Percentiles rank a stretch among this genome's conserved stretches.
Conservation (phyloP, 352 stramenopile genomes). For the Pythium sp. region DNA sequence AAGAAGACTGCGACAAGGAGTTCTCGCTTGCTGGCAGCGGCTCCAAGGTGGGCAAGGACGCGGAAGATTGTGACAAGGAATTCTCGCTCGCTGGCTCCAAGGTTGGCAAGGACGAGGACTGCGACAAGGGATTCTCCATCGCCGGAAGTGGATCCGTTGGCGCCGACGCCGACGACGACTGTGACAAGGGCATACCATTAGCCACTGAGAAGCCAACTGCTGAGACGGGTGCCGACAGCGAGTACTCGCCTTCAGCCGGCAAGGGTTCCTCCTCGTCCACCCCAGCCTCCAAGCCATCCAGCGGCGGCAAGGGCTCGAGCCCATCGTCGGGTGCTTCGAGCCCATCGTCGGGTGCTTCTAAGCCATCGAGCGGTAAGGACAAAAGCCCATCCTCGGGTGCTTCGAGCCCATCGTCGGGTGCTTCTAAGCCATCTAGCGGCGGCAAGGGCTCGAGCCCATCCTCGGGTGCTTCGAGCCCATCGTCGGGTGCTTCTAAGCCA, state of each 20-base stretch:
- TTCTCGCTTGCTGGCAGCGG: conserved; percentile 11
- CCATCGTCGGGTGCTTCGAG: conserved; percentile 6
- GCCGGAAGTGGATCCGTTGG: conserved; percentile 12
- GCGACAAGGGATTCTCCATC: conserved; percentile 15
- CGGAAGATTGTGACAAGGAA: conserved; percentile 15
- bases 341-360: conserved; percentile 1
- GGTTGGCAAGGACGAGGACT: conserved; percentile 11
- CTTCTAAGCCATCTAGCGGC: conserved; percentile 15
- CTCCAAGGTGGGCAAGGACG: conserved; percentile 8
- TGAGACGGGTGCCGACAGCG: conserved; percentile 6
- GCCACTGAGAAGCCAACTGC: conserved; percentile 13
- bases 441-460: conserved; percentile 8
- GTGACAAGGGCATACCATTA: conserved; percentile 17
- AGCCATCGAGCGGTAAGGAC: conserved; percentile 7
- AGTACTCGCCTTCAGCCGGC: conserved; percentile 4
- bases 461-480: conserved; percentile 2
- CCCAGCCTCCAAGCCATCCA: conserved; percentile 16
- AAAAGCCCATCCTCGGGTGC: conserved; percentile 2
- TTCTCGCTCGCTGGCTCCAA: conserved; percentile 13
- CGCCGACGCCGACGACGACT: conserved; percentile 12
- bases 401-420: conserved; percentile 4
- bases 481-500: conserved; percentile 6
- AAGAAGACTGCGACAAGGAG: conserved; percentile 15
- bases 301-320: conserved; percentile 4
- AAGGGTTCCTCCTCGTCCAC: conserved; percentile 7